A percentile compares a stretch with the other conserved stretches of the same genome.
phyloP scores from a whole-genome alignment of 305 asterid genomes.

The Andrographis paniculata region DNA sequence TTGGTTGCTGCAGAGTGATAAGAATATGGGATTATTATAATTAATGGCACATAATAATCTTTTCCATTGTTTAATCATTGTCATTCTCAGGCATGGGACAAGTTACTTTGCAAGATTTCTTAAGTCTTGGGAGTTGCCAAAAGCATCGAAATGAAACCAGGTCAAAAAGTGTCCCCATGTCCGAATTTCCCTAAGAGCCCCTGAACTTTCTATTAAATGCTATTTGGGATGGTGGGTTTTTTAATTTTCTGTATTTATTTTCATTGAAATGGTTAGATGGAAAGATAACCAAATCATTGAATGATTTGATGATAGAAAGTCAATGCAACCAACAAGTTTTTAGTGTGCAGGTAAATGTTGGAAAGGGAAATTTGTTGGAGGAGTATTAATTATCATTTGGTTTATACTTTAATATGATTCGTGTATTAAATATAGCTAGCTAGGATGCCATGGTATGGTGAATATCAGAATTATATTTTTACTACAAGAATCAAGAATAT shows the following conservation, averaged over 20 bases:
- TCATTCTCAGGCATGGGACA: constrained; percentile 7
- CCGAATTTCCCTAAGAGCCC: constrained; percentile 21
- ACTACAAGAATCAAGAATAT: too few relatives aligned
- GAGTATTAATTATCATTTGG: too few relatives aligned
- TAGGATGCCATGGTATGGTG: too few relatives aligned
- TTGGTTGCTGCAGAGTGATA: constrained; percentile 1
- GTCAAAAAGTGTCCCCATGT: constrained; percentile 24
- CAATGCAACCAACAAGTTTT: constrained; percentile 12
- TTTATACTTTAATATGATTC: too few relatives aligned
- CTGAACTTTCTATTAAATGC: constrained; percentile 9
- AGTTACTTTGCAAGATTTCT: constrained; percentile 14
- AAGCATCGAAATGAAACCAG: constrained; percentile 17
- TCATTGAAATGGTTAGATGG: constrained; percentile 19
- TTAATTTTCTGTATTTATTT: constrained; percentile 16
- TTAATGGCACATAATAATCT: constrained; percentile 14
- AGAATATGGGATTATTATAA: constrained; percentile 12
- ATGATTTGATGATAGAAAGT: constrained; percentile 19
- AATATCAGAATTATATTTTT: too few relatives aligned
- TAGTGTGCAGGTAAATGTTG: too few relatives aligned
- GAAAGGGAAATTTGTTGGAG: too few relatives aligned
- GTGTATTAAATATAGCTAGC: too few relatives aligned
- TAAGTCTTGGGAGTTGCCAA: constrained; percentile 18
- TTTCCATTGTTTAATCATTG: neutral
- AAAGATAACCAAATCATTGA: constrained; percentile 22
- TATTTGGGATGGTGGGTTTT: constrained; percentile 21